Conservation (phyloP, 108 stramenopile species). For the Nannochloropsis granulata region DNA sequence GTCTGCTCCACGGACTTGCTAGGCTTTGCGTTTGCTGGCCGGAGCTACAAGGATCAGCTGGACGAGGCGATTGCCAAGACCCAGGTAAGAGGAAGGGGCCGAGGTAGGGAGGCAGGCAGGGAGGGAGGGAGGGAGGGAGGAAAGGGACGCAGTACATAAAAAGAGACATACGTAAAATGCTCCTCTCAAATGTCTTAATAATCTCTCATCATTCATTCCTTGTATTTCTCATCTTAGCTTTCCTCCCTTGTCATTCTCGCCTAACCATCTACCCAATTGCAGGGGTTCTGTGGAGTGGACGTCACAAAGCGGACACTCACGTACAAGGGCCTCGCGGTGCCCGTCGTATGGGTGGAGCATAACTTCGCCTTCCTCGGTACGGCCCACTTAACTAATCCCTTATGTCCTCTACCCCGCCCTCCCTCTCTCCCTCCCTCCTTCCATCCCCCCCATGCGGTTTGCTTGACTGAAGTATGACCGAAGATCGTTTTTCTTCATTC, state of each 20-base stretch:
- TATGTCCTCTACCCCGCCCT: too few relatives aligned
- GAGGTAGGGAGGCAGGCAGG: background rate
- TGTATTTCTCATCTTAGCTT: background rate
- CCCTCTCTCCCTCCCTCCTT: too few relatives aligned
- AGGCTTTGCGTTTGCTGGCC: background rate
- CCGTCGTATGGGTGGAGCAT: background rate
- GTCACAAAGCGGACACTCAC: background rate
- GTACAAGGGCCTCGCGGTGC: background rate
- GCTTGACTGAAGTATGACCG: too few relatives aligned
- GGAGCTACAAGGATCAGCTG: constrained; percentile 8
- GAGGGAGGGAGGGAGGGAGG: background rate
- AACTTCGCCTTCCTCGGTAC: background rate
- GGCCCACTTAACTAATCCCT: too few relatives aligned
- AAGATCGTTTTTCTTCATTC: too few relatives aligned
- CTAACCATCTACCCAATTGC: background rate
- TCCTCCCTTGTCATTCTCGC: background rate
- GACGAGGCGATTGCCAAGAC: constrained; percentile 9
- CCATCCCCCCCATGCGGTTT: too few relatives aligned
- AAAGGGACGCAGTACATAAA: too few relatives aligned
- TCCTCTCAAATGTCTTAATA: too few relatives aligned
- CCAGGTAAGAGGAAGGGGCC: background rate
- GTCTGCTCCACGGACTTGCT: constrained; percentile 1
- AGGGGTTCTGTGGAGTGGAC: background rate
- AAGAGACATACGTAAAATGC: too few relatives aligned
- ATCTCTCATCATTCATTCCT: too few relatives aligned